Percentiles rank a stretch among this genome's conserved stretches.
Evolutionary conservation across 2,329 filamentous ascomycete genomes (phyloP).

Genomic region (Claviceps sorghi): DNA sequence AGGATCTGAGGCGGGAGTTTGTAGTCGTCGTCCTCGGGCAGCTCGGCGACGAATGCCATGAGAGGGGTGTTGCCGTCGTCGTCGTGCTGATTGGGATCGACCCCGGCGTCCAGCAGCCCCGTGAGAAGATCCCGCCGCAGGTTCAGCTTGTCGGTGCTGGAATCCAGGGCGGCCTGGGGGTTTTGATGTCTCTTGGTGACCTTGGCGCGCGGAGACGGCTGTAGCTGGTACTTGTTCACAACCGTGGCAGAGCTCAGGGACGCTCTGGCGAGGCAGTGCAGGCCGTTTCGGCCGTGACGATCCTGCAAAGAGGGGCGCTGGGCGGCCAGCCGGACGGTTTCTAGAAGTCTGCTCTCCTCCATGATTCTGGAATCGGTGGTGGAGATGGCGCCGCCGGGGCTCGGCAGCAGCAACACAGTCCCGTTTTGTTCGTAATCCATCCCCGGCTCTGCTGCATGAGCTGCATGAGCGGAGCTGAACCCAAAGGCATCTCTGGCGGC

Average conservation of each 20-base stretch:
- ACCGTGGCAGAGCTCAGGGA: constrained; percentile 28
- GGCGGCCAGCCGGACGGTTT: constrained; percentile 9
- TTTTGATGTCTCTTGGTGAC: constrained; percentile 8
- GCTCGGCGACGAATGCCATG: constrained; percentile 38
- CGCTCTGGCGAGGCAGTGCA: constrained; percentile 43
- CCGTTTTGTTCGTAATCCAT: constrained; percentile 1
- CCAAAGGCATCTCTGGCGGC: constrained; percentile 37
- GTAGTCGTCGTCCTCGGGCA: constrained; percentile 36
- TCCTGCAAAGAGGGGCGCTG: constrained; percentile 13
- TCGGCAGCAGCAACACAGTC: constrained; percentile 3
- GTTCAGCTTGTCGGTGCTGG: constrained; percentile 16
- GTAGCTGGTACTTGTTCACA: constrained; percentile 17
- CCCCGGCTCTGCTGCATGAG: not conserved
- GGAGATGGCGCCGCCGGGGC: constrained; percentile 2
- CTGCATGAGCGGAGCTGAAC: constrained; percentile 10
- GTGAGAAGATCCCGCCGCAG: constrained; percentile 14
- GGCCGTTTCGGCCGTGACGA: constrained; percentile 35
- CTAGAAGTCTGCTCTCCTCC: constrained; percentile 12
- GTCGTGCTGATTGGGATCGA: constrained; percentile 40
- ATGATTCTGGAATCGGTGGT: constrained; percentile 5
- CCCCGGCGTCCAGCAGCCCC: constrained; percentile 21
- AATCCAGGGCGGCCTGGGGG: constrained; percentile 19
- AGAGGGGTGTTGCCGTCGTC: constrained; percentile 36
- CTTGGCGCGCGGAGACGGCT: constrained; percentile 7
- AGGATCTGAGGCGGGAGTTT: constrained; percentile 31